phyloP scores from a whole-genome alignment of 2,329 filamentous ascomycete species.

The Fusarium sp. region DNA sequence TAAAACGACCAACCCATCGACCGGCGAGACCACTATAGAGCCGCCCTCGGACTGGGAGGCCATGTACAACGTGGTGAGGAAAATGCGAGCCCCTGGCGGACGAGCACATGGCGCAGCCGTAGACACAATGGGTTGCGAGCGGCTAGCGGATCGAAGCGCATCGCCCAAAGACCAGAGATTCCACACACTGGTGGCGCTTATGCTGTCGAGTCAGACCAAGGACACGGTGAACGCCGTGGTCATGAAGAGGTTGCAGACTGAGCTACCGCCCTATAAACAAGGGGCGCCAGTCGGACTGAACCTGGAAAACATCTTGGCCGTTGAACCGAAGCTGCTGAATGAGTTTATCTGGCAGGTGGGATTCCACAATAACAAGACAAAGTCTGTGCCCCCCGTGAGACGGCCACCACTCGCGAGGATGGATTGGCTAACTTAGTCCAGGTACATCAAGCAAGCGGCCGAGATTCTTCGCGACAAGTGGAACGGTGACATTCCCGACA shows the following conservation, averaged over 20 bases:
- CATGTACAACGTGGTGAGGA: constrained; percentile 80
- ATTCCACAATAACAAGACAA: constrained; percentile 95
- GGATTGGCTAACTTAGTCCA: constrained; percentile 39
- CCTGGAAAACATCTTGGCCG: constrained; percentile 79
- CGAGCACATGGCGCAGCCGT: constrained; percentile 81
- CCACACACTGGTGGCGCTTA: constrained; percentile 87
- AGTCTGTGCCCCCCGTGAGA: constrained; percentile 46
- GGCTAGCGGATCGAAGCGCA: constrained; percentile 67
- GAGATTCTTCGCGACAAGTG: constrained; percentile 77
- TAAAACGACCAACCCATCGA: constrained; percentile 53
- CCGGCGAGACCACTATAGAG: constrained; percentile 53
- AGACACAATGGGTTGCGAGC: constrained; percentile 97
- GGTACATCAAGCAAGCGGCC: constrained; percentile 78
- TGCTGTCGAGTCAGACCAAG: constrained; percentile 94
- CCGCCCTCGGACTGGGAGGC: constrained; percentile 86
- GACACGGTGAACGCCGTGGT: constrained; percentile 89
- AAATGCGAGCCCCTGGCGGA: constrained; percentile 73
- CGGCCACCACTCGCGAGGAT: background rate
- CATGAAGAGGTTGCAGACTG: constrained; percentile 81
- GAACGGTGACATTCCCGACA: constrained; percentile 81
- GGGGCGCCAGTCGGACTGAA: constrained; percentile 68
- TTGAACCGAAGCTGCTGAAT: constrained; percentile 73
- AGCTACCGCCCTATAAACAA: constrained; percentile 66
- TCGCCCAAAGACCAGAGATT: constrained; percentile 73
- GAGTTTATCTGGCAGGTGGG: constrained; percentile 84